These are phyloP conservation scores for Chlorella sp. DNA, from an alignment of 139 green algal genomes.

Conservation along the genomic window DNA sequence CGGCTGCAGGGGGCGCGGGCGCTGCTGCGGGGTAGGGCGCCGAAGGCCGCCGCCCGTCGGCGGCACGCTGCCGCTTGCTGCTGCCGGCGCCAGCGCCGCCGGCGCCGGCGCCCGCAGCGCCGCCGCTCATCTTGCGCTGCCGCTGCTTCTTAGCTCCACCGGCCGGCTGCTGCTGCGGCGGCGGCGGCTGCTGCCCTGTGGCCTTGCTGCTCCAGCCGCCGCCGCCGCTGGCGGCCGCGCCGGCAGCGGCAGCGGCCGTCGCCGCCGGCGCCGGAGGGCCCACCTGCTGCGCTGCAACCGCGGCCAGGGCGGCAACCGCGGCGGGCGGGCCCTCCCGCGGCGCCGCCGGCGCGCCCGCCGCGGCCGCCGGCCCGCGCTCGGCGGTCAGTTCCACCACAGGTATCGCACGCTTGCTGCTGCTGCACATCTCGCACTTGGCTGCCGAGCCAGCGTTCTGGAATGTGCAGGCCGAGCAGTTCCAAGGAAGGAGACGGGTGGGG, in stretches of 20 bases:
- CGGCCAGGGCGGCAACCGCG: not conserved
- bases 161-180: not conserved
- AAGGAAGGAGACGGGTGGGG: slow-evolving; percentile 42
- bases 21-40: not conserved
- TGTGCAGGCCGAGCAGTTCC: slow-evolving; percentile 46
- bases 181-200: not conserved
- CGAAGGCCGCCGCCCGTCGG: not conserved
- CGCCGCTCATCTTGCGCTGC: slow-evolving; percentile 25
- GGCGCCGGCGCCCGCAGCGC: not conserved
- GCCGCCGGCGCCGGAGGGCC: not conserved
- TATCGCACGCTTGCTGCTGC: not conserved
- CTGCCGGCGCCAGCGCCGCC: not conserved
- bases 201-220: not conserved
- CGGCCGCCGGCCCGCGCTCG: not conserved
- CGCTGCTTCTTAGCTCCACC: not conserved
- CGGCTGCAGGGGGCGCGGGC: not conserved
- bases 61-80: not conserved
- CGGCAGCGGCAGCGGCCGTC: not conserved
- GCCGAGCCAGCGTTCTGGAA: slow-evolving; percentile 33
- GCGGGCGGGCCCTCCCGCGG: not conserved
- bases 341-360: not conserved
- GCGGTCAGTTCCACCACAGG: not conserved
- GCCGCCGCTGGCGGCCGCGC: not conserved
- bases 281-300: not conserved
- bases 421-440: slow-evolving; percentile 33